Base-by-base conservation (phyloP, 2,329 filamentous ascomycete species). In the Zymoseptoria pseudotritici region DNA sequence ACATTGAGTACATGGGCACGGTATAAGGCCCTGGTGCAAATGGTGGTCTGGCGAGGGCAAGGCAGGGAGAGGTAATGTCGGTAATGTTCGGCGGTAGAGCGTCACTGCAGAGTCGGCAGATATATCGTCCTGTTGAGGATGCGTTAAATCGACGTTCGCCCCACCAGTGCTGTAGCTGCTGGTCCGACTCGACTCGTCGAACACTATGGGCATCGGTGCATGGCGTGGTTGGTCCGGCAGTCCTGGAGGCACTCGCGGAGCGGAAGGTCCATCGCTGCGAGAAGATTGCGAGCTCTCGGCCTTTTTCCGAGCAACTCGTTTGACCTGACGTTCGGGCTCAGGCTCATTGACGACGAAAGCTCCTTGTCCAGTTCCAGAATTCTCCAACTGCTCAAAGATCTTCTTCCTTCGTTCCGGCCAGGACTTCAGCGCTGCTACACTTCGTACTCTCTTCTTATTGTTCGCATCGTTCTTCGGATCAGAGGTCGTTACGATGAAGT, bases 401-500 rank as follows among this genome's bases (percentile, higher is more conserved):
- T 66, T 66, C 60, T 66, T 68, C 11, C 68, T 60, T 17, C 66
- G 61, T 58, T 67, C 67, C 24, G 66, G 69, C 69, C 63, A 71
- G 52, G 63, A 70, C 53, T 66, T 67, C 50, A 70, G 59, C 1
- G 70, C 70, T 4, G 70, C 70, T 11, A 67, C 65, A 1, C 65
- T 67, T 4, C 70, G 65, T 4, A 72, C 67, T 8, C 67, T 66
- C 54, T 67, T 67, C 60, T 70, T 70, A 64, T 71, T 68, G 17
- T 65, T 67, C 21, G 63, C 59, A 42, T 64, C 64, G 42, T 61
- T 60, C 36, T 46, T 46, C 6, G 69, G 67, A 55, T 68, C 61
- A 26, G 61, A 61, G 22, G 67, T 68, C 9, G 66, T 68, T 31
- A 71, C 69, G n/a, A 72, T 67, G 61, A 72, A 72, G 50, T 66